Evolutionary conservation across 345 rosid genomes (phyloP).

Genomic region (Tarenaya hassleriana): DNA sequence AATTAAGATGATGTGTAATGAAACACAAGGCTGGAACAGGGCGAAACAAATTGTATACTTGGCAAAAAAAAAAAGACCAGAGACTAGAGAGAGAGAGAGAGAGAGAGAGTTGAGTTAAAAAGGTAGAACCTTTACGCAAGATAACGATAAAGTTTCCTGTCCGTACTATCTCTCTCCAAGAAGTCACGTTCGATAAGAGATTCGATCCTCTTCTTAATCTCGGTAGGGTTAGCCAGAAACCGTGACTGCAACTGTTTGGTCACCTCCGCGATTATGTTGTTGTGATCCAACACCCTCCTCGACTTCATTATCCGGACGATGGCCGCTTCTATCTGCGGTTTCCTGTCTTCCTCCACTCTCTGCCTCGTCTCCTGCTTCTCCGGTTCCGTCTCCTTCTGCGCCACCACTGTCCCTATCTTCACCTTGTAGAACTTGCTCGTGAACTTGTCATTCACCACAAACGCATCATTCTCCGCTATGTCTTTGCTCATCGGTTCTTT

Average conservation of each 20-base stretch:
- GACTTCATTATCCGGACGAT: conserved; percentile 98
- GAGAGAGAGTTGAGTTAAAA: neutral
- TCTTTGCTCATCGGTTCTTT: conserved; percentile 99
- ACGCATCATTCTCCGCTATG: conserved; percentile 77
- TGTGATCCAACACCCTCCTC: conserved; percentile 88
- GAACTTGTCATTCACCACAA: conserved; percentile 86
- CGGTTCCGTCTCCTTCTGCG: conserved; percentile 95
- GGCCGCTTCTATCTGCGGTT: conserved; percentile 98
- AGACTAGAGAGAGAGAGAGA: conserved; percentile 7
- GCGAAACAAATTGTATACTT: too few relatives aligned
- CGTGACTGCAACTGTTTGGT: conserved; percentile 95
- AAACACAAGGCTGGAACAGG: too few relatives aligned
- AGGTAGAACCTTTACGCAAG: conserved; percentile 50
- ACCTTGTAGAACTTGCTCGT: conserved; percentile 90
- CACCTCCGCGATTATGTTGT: conserved; percentile 85
- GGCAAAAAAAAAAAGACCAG: too few relatives aligned
- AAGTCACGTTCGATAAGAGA: conserved; percentile 93
- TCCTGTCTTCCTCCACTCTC: conserved; percentile 98
- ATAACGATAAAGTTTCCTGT: conserved; percentile 87
- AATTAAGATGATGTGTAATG: too few relatives aligned
- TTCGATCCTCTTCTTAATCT: conserved; percentile 96
- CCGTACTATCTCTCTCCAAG: conserved; percentile 86
- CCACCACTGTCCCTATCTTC: conserved; percentile 97
- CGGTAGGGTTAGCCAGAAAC: conserved; percentile 88
- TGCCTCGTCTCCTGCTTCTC: conserved; percentile 98